These are phyloP conservation scores for Oenanthe javanica DNA, from an alignment of 140 eudicot genomes.

Conservation along the genomic window DNA sequence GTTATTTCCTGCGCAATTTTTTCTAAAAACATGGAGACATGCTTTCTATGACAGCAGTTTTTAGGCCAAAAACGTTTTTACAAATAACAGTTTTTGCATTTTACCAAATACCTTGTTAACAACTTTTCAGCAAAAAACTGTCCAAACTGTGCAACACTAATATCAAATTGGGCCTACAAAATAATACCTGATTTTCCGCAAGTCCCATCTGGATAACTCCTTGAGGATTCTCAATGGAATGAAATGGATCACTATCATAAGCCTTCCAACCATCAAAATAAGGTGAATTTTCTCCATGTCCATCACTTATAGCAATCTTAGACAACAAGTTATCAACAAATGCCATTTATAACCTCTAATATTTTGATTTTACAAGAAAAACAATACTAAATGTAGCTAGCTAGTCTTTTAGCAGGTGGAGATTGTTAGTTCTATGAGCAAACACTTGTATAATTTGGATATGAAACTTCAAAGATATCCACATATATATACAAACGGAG, in stretches of 20 bases:
- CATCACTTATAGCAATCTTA: constrained; percentile 43
- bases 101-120: too few species aligned
- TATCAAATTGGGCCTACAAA: background rate
- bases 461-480: background rate
- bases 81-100: too few species aligned
- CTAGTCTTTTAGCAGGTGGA: too few species aligned
- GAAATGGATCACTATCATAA: constrained; percentile 45
- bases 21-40: too few species aligned
- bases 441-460: background rate
- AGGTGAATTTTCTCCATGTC: constrained; percentile 66
- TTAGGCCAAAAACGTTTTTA: too few species aligned
- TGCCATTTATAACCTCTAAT: background rate
- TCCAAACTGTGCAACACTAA: too few species aligned
- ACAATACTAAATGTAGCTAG: background rate
- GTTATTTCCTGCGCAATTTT: too few species aligned
- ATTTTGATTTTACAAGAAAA: too few species aligned
- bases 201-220: constrained; percentile 83
- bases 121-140: too few species aligned
- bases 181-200: constrained; percentile 41
- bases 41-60: too few species aligned
- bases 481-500: background rate
- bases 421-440: background rate
- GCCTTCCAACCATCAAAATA: constrained; percentile 79
- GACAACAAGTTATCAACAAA: constrained; percentile 26
- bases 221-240: constrained; percentile 27